phyloP scores from a whole-genome alignment of 1,284 basidiomycete species.

The Porodaedalea pini region DNA sequence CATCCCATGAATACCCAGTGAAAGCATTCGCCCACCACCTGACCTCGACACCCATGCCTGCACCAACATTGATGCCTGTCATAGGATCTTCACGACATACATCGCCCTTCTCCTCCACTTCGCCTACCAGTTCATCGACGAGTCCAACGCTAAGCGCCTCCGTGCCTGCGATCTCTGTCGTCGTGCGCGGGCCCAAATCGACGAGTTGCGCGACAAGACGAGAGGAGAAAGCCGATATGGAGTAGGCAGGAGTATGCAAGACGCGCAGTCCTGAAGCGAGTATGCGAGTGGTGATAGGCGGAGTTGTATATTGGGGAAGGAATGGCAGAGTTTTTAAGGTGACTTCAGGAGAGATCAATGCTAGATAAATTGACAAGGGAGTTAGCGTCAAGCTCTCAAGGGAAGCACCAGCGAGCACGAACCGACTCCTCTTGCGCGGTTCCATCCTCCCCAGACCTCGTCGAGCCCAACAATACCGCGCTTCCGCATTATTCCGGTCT shows the following conservation, averaged over 20 bases:
- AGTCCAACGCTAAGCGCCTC: conserved; percentile 72
- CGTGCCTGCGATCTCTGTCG: conserved; percentile 61
- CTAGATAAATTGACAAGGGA: conserved; percentile 35
- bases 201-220: conserved; percentile 56
- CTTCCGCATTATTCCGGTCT: conserved; percentile 57
- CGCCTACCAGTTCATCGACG: conserved; percentile 68
- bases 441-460: conserved; percentile 98
- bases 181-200: conserved; percentile 47
- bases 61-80: not conserved
- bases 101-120: conserved; percentile 61
- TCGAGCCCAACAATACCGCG: conserved; percentile 86
- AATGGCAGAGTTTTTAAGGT: conserved; percentile 71
- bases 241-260: conserved; percentile 79
- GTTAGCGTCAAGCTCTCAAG: not conserved
- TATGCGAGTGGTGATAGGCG: conserved; percentile 63
- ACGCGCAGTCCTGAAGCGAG: conserved; percentile 76
- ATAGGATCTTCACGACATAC: conserved; percentile 69
- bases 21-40: conserved; percentile 21
- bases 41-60: conserved; percentile 12
- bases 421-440: conserved; percentile 92
- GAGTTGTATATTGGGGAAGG: conserved; percentile 64
- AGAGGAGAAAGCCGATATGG: conserved; percentile 59
- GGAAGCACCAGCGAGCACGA: conserved; percentile 33
- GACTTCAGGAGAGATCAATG: conserved; percentile 85
- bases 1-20: conserved; percentile 19